Conservation (phyloP, 768 basidiomycete species). For the Suillus brevipes region DNA sequence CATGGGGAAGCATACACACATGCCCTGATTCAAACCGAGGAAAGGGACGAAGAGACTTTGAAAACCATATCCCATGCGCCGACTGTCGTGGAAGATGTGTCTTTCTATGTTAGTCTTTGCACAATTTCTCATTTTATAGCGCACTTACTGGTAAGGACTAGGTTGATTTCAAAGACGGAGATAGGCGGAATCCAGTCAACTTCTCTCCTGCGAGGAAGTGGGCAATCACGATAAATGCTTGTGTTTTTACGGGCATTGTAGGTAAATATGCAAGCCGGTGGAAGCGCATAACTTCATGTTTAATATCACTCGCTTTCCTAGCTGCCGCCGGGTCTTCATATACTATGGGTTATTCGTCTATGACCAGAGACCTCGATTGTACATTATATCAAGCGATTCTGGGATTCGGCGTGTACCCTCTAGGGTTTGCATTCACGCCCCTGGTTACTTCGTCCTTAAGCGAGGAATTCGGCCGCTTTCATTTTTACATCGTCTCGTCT, state of each 20-base stretch:
- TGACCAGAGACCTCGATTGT: slow-evolving; percentile 49
- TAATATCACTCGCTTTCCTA: slow-evolving; percentile 18
- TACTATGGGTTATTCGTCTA: slow-evolving; percentile 54
- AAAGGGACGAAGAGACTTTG: neutral
- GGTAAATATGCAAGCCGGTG: slow-evolving; percentile 21
- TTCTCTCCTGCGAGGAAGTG: slow-evolving; percentile 44
- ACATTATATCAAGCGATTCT: slow-evolving; percentile 46
- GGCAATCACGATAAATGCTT: slow-evolving; percentile 37
- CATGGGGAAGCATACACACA: neutral
- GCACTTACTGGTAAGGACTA: slow-evolving; percentile 17
- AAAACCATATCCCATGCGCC: neutral
- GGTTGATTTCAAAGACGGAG: slow-evolving; percentile 43
- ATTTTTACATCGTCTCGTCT: slow-evolving; percentile 53
- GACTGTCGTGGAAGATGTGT: slow-evolving; percentile 3
- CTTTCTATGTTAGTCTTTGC: slow-evolving; percentile 15
- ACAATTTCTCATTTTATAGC: neutral
- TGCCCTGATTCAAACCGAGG: no score
- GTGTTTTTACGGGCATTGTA: slow-evolving; percentile 33
- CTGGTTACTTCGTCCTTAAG: slow-evolving; percentile 69
- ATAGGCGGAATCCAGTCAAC: slow-evolving; percentile 41
- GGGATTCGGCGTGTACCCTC: slow-evolving; percentile 51
- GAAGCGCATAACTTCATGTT: neutral
- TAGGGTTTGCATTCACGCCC: slow-evolving; percentile 65
- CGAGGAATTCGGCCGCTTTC: slow-evolving; percentile 70
- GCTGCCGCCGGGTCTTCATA: slow-evolving; percentile 55